phyloP scores from a whole-genome alignment of 768 basidiomycete genomes.

The Clitopilus passeckerianus region DNA sequence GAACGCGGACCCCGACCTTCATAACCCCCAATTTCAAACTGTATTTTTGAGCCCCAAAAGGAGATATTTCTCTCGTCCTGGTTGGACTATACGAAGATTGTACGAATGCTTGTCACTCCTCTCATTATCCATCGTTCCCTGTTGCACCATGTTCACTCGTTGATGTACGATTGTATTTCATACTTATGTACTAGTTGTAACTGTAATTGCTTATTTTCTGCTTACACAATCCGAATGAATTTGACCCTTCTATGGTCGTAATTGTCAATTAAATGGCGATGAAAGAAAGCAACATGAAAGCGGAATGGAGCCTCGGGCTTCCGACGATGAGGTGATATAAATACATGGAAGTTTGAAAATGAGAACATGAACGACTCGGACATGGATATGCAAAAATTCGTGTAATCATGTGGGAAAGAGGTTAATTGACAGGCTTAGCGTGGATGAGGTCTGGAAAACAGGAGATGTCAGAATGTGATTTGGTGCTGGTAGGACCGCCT shows the following conservation, averaged over 20 bases:
- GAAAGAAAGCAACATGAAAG: not conserved
- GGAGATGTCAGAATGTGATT: not conserved
- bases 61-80: too few relatives aligned
- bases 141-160: too few relatives aligned
- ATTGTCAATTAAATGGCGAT: not conserved
- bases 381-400: not conserved
- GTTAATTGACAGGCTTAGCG: constrained; percentile 22
- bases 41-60: too few relatives aligned
- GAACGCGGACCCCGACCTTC: constrained; percentile 37
- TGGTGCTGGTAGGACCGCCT: constrained; percentile 7
- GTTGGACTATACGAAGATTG: too few relatives aligned
- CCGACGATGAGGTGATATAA: too few relatives aligned
- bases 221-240: not conserved
- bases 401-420: too few relatives aligned
- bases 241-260: not conserved
- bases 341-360: too few relatives aligned
- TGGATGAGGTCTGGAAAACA: constrained; percentile 18
- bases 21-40: not conserved
- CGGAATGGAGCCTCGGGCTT: not conserved
- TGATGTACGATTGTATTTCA: not conserved
- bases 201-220: not conserved
- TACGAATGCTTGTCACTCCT: too few relatives aligned
- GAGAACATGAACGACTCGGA: not conserved
- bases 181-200: not conserved
- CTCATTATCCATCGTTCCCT: too few relatives aligned